These are phyloP conservation scores for Daldinia concentrica DNA, from an alignment of 495 filamentous ascomycete species.

Conservation along the genomic window DNA sequence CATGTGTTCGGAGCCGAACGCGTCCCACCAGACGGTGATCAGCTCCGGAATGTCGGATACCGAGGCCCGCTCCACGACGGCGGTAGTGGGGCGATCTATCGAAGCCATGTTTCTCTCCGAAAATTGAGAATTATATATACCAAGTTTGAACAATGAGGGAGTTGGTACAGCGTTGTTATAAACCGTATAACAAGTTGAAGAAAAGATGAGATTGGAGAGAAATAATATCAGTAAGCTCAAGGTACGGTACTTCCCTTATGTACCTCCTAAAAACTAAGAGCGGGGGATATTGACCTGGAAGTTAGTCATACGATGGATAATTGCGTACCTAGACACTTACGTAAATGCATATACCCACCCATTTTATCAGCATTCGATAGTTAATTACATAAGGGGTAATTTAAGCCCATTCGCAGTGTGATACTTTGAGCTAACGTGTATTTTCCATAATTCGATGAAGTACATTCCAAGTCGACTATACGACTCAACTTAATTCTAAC, in stretches of 20 bases:
- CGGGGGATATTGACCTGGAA: not conserved
- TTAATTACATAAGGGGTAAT: too few species aligned
- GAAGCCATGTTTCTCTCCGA: not conserved
- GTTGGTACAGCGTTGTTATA: too few species aligned
- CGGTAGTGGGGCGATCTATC: not conserved
- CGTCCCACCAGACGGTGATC: conserved; percentile 23
- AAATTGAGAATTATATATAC: not conserved
- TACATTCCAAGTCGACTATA: too few species aligned
- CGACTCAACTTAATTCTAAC: too few species aligned
- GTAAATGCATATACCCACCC: not conserved
- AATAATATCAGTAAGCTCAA: not conserved
- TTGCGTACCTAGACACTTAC: not conserved
- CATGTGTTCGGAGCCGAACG: conserved; percentile 23
- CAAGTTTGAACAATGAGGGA: not conserved
- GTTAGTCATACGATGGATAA: not conserved
- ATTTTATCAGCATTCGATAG: not conserved
- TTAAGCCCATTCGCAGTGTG: too few species aligned
- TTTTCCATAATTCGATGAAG: too few species aligned
- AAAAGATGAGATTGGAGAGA: not conserved
- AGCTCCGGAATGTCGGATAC: conserved; percentile 18
- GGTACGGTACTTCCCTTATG: not conserved
- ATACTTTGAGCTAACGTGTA: too few species aligned
- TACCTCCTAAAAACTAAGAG: not conserved
- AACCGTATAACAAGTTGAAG: too few species aligned
- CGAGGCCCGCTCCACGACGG: conserved; percentile 15